Base-by-base conservation (phyloP, 2,329 filamentous ascomycete species). In the Aspergillus sp. region DNA sequence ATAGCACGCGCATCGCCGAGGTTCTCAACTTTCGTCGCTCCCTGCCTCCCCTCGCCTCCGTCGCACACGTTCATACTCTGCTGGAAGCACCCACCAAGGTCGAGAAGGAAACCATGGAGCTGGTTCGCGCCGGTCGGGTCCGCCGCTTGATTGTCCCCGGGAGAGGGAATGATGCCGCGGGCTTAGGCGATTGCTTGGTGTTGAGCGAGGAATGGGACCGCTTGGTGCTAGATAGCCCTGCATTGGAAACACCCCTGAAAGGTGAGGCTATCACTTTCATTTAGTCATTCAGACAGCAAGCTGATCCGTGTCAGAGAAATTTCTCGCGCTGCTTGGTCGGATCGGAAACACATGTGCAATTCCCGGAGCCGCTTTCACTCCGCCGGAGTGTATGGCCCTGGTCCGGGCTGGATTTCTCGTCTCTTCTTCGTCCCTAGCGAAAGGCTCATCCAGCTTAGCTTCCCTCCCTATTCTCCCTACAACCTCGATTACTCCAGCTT, bases 31-130 rank as follows among this genome's bases (percentile, higher is more conserved):
- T 83, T 61, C 80, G 85, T 12, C 78, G 74, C 52, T 78, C 76
- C 45, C 69, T 89, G 49, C 85, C 87, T 12, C 83, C 84, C 0
- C 79, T 88, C 28, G 84, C 86, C 10, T 86, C 84, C 0, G 74
- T 87, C 49, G 84, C 85, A 17, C 86, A 89, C 72, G 75, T 89
- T 0, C 84, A 88, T 72, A 85, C 85, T 1, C 68, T 89, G 13
- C 77, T 83, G 39, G 74, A 78, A 21, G 84, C 83, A 2, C 81
- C 85, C 5, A 88, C 86, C 0, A 75, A 74, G n/a, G 84, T 82
- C 0, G 87, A 89, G 69, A 78, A 84, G 41, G 85, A 88, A 65
- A 83, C 88, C 51, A 81, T 82, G 15, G 77, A 83, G 23, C 71
- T 87, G 32, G 73, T 83, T 4, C 78, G 78, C 28, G 70, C 76